phyloP scores from a whole-genome alignment of 1,284 basidiomycete genomes.

The Irpex sp. region DNA sequence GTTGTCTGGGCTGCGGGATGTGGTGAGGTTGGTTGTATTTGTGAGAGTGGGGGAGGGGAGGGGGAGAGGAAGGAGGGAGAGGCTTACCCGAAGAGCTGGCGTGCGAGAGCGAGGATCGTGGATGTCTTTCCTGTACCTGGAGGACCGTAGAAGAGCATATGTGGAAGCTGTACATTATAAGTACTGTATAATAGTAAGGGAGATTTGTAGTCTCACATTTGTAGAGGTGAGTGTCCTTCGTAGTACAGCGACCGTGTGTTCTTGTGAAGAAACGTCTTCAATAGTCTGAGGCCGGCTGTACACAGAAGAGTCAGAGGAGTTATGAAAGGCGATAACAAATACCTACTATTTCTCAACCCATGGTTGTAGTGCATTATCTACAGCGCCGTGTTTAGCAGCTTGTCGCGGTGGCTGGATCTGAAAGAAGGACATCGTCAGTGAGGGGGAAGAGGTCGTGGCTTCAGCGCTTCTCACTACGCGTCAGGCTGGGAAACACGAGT shows the following conservation, averaged over 20 bases:
- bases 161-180: no score
- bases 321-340: background rate
- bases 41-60: no score
- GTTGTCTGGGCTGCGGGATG: constrained; percentile 77
- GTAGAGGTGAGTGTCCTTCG: constrained; percentile 88
- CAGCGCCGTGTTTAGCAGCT: constrained; percentile 34
- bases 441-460: background rate
- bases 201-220: constrained; percentile 58
- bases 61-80: no score
- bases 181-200: no score
- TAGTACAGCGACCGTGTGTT: constrained; percentile 92
- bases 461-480: background rate
- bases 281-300: constrained; percentile 93
- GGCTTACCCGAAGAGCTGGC: constrained; percentile 90
- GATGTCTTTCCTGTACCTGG: constrained; percentile 99
- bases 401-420: constrained; percentile 39
- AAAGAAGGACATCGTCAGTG: constrained; percentile 48
- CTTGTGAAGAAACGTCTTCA: constrained; percentile 95
- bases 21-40: background rate
- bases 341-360: constrained; percentile 97
- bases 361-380: constrained; percentile 74
- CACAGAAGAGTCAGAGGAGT: background rate
- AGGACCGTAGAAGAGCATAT: constrained; percentile 99
- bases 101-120: constrained; percentile 91
- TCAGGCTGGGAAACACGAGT: background rate